Evolutionary conservation across 129 eudicot species (phyloP).

Genomic region (Lonicera japonica): DNA sequence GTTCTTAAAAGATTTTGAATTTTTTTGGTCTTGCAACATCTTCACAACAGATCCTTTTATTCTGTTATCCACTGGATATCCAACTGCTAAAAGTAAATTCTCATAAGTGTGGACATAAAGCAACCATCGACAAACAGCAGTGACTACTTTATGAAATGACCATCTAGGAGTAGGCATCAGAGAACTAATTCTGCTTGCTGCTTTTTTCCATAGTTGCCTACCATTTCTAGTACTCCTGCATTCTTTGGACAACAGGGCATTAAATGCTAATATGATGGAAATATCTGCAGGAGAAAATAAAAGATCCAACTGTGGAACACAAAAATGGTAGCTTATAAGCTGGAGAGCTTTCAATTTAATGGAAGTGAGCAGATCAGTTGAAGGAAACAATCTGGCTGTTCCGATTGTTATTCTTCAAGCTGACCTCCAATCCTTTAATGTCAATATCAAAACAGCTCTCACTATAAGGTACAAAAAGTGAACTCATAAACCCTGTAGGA

Average conservation of each 20-base stretch:
- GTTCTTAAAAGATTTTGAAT: constrained; percentile 35
- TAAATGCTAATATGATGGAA: constrained; percentile 32
- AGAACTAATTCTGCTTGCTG: constrained; percentile 45
- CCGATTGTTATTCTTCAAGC: constrained; percentile 39
- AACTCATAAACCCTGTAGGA: constrained; percentile 43
- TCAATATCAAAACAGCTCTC: constrained; percentile 48
- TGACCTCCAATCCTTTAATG: constrained; percentile 31
- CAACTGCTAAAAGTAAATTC: constrained; percentile 44
- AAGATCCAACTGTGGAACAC: constrained; percentile 44
- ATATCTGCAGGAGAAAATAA: constrained; percentile 59
- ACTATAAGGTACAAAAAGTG: constrained; percentile 39
- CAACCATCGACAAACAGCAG: constrained; percentile 46
- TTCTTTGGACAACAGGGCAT: constrained; percentile 29
- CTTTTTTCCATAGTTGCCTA: constrained; percentile 75
- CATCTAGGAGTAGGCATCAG: constrained; percentile 40
- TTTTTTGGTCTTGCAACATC: constrained; percentile 31
- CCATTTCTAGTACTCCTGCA: constrained; percentile 48
- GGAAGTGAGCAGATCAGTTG: constrained; percentile 36
- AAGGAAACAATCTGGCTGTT: constrained; percentile 32
- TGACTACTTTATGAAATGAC: constrained; percentile 40
- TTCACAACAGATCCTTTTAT: constrained; percentile 33
- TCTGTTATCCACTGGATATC: constrained; percentile 48
- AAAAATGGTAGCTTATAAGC: constrained; percentile 36
- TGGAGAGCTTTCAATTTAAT: constrained; percentile 48
- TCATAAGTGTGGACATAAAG: constrained; percentile 58